phyloP scores from a whole-genome alignment of 495 filamentous ascomycete genomes.

The Hypoxylon fuscum region DNA sequence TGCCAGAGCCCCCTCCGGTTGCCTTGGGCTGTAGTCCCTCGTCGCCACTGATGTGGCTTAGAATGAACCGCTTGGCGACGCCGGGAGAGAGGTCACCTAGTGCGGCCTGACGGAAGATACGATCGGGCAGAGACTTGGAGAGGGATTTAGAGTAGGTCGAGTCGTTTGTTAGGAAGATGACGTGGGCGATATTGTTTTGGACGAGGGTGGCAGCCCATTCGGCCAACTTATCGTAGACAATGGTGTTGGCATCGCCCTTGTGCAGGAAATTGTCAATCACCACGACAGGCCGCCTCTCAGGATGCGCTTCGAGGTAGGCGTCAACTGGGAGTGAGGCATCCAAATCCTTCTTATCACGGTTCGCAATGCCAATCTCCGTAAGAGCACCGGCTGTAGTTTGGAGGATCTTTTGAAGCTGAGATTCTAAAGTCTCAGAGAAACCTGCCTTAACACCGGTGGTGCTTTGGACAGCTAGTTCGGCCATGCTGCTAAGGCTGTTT shows the following conservation, averaged over 20 bases:
- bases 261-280: constrained; percentile 96
- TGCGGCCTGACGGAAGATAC: constrained; percentile 85
- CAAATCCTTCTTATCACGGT: constrained; percentile 73
- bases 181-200: constrained; percentile 89
- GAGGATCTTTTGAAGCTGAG: constrained; percentile 90
- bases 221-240: constrained; percentile 89
- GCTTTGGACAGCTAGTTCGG: constrained; percentile 92
- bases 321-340: constrained; percentile 80
- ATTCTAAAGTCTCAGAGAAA: constrained; percentile 93
- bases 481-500: constrained; percentile 89
- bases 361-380: constrained; percentile 75
- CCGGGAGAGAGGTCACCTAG: constrained; percentile 87
- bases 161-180: constrained; percentile 96
- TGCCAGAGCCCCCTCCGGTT: constrained; percentile 10
- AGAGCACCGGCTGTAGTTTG: constrained; percentile 85
- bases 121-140: constrained; percentile 85
- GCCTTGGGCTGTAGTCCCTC: constrained; percentile 29
- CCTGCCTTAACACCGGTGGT: constrained; percentile 94
- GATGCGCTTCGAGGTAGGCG: constrained; percentile 91
- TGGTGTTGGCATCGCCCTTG: constrained; percentile 71
- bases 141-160: constrained; percentile 88
- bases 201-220: constrained; percentile 93
- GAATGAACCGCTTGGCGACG: constrained; percentile 87
- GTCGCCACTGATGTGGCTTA: constrained; percentile 70
- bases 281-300: constrained; percentile 83